Conservation (phyloP, 1,139 yeast species). For the Ogataea hybrid region DNA sequence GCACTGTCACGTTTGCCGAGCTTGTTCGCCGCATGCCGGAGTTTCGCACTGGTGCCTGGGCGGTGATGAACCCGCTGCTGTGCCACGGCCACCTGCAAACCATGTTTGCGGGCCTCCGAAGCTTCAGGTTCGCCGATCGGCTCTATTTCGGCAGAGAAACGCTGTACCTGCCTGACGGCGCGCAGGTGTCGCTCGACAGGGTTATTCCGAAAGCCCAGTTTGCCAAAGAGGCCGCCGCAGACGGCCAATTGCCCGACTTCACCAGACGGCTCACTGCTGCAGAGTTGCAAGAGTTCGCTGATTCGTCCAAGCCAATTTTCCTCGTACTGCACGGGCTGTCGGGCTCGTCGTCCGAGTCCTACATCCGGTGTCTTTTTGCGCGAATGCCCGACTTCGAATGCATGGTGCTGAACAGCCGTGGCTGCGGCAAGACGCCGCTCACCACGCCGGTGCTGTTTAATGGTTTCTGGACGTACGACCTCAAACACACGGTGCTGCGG, state of each 20-base stretch:
- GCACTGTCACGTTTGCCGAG: conserved; percentile 18
- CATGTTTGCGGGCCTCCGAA: conserved; percentile 59
- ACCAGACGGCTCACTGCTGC: conserved; percentile 62
- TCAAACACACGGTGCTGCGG: conserved; percentile 52
- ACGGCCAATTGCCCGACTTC: conserved; percentile 44
- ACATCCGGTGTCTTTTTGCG: conserved; percentile 64
- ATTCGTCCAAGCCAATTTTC: conserved; percentile 55
- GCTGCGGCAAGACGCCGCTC: conserved; percentile 81
- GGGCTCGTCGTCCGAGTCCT: conserved; percentile 90
- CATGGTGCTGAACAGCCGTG: conserved; percentile 77
- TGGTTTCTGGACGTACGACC: conserved; percentile 73
- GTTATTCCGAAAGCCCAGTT: conserved; percentile 69
- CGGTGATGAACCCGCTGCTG: conserved; percentile 61
- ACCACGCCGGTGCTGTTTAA: conserved; percentile 74
- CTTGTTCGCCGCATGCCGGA: conserved; percentile 39
- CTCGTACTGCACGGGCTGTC: conserved; percentile 81
- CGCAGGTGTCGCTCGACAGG: conserved; percentile 76
- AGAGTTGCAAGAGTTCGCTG: conserved; percentile 36
- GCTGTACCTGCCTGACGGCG: conserved; percentile 62
- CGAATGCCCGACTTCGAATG: conserved; percentile 48
- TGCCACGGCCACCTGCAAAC: conserved; percentile 83
- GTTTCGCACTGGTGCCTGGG: conserved; percentile 42
- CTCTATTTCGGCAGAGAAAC: conserved; percentile 78
- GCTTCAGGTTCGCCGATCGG: conserved; percentile 51
- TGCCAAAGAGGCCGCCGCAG: conserved; percentile 25